These are phyloP conservation scores for Physaria fendleri DNA, from an alignment of 345 rosid species.

Conservation along the genomic window DNA sequence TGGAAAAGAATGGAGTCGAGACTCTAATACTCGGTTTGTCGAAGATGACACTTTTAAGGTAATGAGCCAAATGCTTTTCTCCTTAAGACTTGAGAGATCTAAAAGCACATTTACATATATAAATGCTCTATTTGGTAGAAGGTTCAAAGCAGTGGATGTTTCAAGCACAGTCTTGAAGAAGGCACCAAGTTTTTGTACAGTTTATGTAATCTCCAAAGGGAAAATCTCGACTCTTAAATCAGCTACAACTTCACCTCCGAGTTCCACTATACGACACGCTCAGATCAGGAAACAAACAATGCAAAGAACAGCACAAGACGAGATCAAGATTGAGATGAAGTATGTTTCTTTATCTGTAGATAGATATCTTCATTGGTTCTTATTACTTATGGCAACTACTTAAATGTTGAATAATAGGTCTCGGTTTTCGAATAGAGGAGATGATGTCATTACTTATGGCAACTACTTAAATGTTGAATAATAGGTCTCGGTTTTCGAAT, in stretches of 20 bases:
- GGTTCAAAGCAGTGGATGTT: slow-evolving; percentile 58
- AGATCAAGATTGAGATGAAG: slow-evolving; percentile 35
- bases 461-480: slow-evolving; percentile 5
- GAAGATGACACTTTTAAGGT: slow-evolving; percentile 59
- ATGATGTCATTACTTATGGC: slow-evolving; percentile 3
- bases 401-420: slow-evolving; percentile 39
- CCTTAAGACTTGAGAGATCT: neutral
- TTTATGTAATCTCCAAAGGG: slow-evolving; percentile 64
- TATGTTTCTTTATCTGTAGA: slow-evolving; percentile 1
- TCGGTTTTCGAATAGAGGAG: slow-evolving; percentile 45
- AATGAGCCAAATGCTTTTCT: slow-evolving; percentile 12
- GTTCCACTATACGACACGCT: slow-evolving; percentile 5
- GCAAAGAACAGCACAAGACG: slow-evolving; percentile 23
- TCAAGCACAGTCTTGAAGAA: slow-evolving; percentile 49
- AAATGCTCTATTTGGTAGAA: slow-evolving; percentile 27
- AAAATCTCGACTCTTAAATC: slow-evolving; percentile 52
- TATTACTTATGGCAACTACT: neutral
- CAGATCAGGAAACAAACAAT: slow-evolving; percentile 8
- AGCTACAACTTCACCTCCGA: slow-evolving; percentile 41
- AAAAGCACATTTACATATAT: neutral
- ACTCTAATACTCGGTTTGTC: slow-evolving; percentile 54
- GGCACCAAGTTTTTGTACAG: slow-evolving; percentile 65
- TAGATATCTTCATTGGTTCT: too few species aligned
- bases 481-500: slow-evolving; percentile 57
- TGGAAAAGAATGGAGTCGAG: slow-evolving; percentile 27